Evolutionary conservation across 345 rosid species (phyloP), one percentile per base, ranked within the genome.

Genomic region (Cardamine occulta): DNA sequence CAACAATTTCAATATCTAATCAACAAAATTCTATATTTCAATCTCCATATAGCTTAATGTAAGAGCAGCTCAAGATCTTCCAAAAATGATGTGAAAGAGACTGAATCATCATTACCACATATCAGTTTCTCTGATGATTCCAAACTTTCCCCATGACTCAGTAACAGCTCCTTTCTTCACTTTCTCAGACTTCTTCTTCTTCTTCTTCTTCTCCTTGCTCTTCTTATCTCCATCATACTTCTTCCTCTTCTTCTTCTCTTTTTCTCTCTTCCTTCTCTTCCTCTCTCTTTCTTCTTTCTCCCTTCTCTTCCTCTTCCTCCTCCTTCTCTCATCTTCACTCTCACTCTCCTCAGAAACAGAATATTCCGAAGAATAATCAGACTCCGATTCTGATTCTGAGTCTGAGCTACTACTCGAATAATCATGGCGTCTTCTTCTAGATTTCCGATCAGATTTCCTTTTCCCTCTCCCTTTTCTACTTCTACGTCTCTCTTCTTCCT

Each of bases 121-220:
- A 63, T 94, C 98, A 74, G 95, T 94, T 80, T 94, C 96, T 86
- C 93, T 82, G 79, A 94, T 86, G 63, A 88, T 76, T 23, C 98
- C 98, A 86, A 85, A 91, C 79, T 88, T 94, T 2, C 98, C 98
- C 98, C 98, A 91, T 7, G 83, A 91, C 62, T 94, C 81, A 56
- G 98, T 94, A 14, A 94, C 96, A 0, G 98, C 97, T 28, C 97
- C 93, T 58, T 67, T 89, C 80, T 88, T 86, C 23, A 87, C 87
- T 82, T 77, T 86, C 80, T 84, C 88, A 48, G 76, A 64, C 58
- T 83, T 83, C 81, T 84, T 79, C 78, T 83, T 78, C 66, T 87
- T 83, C 73, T 76, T 64, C 69, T 64, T 77, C 77, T 74, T 84
- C 76, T 64, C 75, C 53, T 84, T 66, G 14, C 53, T 82, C 78